Percentiles rank a stretch among this genome's conserved stretches.
Evolutionary conservation across 805 yeast genomes (phyloP).

Genomic region (Suhomyces pyralidae): DNA sequence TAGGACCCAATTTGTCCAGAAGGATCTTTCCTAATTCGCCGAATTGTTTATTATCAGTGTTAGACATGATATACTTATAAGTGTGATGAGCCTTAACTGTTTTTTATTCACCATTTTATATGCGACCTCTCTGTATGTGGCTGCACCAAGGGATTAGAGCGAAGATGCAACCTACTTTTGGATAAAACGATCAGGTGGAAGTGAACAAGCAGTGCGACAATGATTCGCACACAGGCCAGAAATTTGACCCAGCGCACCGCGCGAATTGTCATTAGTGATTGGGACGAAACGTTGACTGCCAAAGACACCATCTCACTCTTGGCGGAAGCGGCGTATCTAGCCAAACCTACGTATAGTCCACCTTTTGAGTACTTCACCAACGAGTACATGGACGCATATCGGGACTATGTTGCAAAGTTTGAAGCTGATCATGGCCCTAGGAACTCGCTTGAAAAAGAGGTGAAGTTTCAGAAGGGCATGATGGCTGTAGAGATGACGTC

Average conservation of each 20-base stretch:
- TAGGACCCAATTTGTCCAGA: conserved; percentile 6
- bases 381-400: conserved; percentile 39
- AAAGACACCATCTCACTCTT: conserved; percentile 53
- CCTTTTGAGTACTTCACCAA: conserved; percentile 43
- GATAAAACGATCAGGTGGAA: not conserved
- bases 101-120: not conserved
- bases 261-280: conserved; percentile 46
- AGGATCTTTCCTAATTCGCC: conserved; percentile 10
- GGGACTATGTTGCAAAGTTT: conserved; percentile 25
- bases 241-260: not conserved
- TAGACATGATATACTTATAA: not conserved
- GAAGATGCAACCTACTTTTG: not conserved
- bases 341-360: conserved; percentile 35
- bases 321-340: conserved; percentile 45
- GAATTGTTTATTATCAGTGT: conserved; percentile 1
- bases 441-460: conserved; percentile 38
- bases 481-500: conserved; percentile 48
- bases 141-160: not conserved
- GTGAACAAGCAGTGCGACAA: not conserved
- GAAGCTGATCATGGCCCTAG: conserved; percentile 18
- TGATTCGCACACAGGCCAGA: not conserved
- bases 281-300: conserved; percentile 65
- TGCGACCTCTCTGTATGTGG: not conserved
- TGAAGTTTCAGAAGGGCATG: conserved; percentile 44
- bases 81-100: not conserved